These are phyloP conservation scores for Phytophthora cajani DNA, from an alignment of 352 stramenopile species.

Conservation along the genomic window DNA sequence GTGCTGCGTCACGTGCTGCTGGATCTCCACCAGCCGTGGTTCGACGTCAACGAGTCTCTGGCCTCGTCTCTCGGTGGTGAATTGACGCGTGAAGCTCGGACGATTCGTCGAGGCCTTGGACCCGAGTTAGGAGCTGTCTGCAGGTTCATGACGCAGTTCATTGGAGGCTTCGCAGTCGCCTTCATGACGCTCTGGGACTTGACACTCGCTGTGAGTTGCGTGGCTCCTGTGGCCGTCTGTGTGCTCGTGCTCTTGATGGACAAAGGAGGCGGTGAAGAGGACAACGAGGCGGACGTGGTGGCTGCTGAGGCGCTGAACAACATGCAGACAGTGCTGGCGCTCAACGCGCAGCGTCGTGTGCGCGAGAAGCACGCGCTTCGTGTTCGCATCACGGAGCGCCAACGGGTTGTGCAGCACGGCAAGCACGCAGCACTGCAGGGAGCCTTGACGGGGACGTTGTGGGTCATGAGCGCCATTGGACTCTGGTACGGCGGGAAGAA, in stretches of 20 bases:
- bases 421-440: slow-evolving; percentile 19
- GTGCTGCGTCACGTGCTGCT: slow-evolving; percentile 30
- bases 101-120: slow-evolving; percentile 30
- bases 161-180: slow-evolving; percentile 21
- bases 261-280: background rate
- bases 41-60: slow-evolving; percentile 16
- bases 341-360: slow-evolving; percentile 37
- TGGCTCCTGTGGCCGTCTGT: slow-evolving; percentile 14
- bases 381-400: slow-evolving; percentile 21
- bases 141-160: slow-evolving; percentile 24
- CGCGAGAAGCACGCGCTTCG: slow-evolving; percentile 32
- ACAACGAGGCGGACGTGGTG: slow-evolving; percentile 27
- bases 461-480: slow-evolving; percentile 35
- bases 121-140: slow-evolving; percentile 23
- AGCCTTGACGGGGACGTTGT: slow-evolving; percentile 26
- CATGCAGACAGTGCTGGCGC: slow-evolving; percentile 35
- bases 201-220: slow-evolving; percentile 22
- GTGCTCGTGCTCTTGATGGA: slow-evolving; percentile 3
- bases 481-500: slow-evolving; percentile 37
- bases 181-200: slow-evolving; percentile 35
- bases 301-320: slow-evolving; percentile 34
- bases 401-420: slow-evolving; percentile 11
- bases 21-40: slow-evolving; percentile 27
- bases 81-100: slow-evolving; percentile 24
- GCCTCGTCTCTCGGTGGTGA: slow-evolving; percentile 6